A percentile compares a stretch with the other conserved stretches of the same genome.
Evolutionary conservation across 2,329 filamentous ascomycete genomes (phyloP).

Genomic region (Pestalotiopsis sp.): DNA sequence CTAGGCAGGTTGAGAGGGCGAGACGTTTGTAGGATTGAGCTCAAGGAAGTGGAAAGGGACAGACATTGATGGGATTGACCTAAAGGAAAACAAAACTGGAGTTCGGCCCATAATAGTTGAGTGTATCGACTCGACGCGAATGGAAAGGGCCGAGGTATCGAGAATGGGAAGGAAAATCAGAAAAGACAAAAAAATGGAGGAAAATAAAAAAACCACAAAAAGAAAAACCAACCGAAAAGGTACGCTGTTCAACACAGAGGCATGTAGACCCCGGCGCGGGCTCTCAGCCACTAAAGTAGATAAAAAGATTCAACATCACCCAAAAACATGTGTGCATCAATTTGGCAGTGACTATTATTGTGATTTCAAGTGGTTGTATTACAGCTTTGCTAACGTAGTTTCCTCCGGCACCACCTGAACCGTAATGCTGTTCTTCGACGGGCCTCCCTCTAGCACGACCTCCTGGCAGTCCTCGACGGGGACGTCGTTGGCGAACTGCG

Average conservation of each 20-base stretch:
- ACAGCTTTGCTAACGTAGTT: constrained; percentile 19
- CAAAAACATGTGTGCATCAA: neutral
- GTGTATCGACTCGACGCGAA: neutral
- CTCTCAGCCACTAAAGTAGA: neutral
- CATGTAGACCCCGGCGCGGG: too few relatives aligned
- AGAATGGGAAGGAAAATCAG: neutral
- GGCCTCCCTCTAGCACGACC: constrained; percentile 44
- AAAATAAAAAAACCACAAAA: constrained; percentile 9
- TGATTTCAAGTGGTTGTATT: neutral
- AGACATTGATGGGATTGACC: neutral
- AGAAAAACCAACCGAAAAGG: neutral
- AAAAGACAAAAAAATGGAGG: neutral
- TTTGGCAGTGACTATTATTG: neutral
- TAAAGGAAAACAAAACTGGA: neutral
- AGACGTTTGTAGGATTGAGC: neutral
- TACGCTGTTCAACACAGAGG: neutral
- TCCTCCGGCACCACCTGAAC: constrained; percentile 22
- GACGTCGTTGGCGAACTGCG: constrained; percentile 86
- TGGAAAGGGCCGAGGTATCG: too few relatives aligned
- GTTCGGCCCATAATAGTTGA: neutral
- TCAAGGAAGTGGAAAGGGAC: neutral
- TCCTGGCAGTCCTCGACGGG: constrained; percentile 87
- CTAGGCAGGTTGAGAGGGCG: too few relatives aligned
- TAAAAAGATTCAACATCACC: neutral
- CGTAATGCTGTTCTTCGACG: constrained; percentile 30